Base-by-base conservation (phyloP, 1,284 basidiomycete genomes). In the Pascua guehoae region DNA sequence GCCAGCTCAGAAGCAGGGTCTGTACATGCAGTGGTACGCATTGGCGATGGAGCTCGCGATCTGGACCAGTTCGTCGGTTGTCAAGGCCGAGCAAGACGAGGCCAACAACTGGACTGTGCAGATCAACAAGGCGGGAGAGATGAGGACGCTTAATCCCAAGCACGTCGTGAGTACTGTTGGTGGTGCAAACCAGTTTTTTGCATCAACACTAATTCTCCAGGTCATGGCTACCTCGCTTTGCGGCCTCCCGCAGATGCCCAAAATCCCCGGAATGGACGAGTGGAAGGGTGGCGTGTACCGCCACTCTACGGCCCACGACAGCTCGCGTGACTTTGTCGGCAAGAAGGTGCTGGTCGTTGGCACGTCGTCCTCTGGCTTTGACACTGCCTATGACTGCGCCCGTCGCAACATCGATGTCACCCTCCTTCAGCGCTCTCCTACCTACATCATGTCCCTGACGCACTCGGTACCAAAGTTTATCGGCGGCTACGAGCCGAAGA, bases 281-380 rank as follows among this genome's bases (percentile, higher is more conserved):
- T 86, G 83, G 70, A 79, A 81, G 61, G n/a, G n/a, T n/a, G 59
- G 52, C 2, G 66, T 79, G 50, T 71, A 82, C 1, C 64, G 83
- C 18, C 86, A 87, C 70, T 86, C 85, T 5, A 79, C 73, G 4
- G 61, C 79, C 42, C 81, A 85, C 68, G 80, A 80, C 47, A 69
- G 64, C 15, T 81, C 81, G 0, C 66, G 68, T 10, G 81, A 82
- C 45, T 82, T 81, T 63, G 62, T 66, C 5, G 83, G 82, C 24
- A 85, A 86, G 74, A 84, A 81, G 61, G 84, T 83, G 4, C 80
- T 81, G 7, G 81, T 86, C 4, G 75, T 86, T 12, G 85, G 85
- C 1, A 79, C 84, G 15, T 83, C 83, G 42, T 85, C 82, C 16
- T 85, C 84, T 16, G 84, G 81, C 46, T 66, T 72, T 53, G 63